Evolutionary conservation across 2,329 filamentous ascomycete genomes (phyloP), one percentile per base, ranked within the genome.

Genomic region (Cladosporium sp.): DNA sequence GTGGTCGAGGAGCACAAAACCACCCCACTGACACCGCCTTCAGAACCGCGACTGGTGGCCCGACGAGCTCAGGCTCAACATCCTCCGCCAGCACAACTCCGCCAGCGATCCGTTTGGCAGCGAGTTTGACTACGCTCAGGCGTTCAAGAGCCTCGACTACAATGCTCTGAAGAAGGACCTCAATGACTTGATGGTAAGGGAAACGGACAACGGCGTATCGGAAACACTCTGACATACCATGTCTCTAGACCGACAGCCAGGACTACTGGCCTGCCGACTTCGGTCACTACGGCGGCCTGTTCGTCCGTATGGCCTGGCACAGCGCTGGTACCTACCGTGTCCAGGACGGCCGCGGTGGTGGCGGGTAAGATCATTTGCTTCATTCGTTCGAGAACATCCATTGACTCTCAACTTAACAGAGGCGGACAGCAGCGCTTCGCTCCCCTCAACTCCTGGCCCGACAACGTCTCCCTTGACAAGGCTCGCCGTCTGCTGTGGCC

Each of bases 251-350:
- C 48, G 82, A 88, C 67, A 89, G 85, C 2, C 83, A 90, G 72
- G 83, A 87, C 38, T 89, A 81, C 81, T 91, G 87, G 87, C 87
- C 87, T 1, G 87, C 87, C 32, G 87, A 91, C 67, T 88, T 86
- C 64, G 86, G 86, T 52, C 85, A 89, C 76, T 91, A 90, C 62
- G 86, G 86, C 59, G 86, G 86, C 69, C 78, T 90, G 28, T 89
- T 91, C 69, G 78, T 91, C 66, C 85, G 87, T 54, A 84, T 90
- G 84, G 83, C 85, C 55, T 91, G 87, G 87, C 87, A 90, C 76
- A 83, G 83, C 59, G 81, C 87, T 22, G 87, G 87, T 56, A 91
- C 86, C 46, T 89, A 90, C 73, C 85, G 87, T 63, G 81, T 86
- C 65, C 77, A 76, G 49, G 86, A 90, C 61, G 86, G 86, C 35